Evolutionary conservation across 768 basidiomycete genomes (phyloP).

Genomic region (Leccinum truebloodii): DNA sequence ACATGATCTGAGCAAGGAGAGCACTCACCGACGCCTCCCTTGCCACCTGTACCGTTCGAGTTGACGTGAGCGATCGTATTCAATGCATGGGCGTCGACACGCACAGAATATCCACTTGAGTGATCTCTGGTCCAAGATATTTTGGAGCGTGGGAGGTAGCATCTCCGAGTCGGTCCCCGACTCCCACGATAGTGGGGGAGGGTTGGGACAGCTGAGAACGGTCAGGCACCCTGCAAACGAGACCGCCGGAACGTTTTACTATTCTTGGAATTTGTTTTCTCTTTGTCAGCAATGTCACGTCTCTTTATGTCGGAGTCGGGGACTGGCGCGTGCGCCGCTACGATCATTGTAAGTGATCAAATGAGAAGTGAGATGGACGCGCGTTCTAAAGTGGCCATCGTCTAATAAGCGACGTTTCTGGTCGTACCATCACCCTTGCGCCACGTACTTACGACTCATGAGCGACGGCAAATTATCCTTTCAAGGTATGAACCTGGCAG

Average conservation of each 20-base stretch:
- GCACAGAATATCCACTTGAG: conserved; percentile 98
- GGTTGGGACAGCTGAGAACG: too few relatives aligned
- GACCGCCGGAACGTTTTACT: too few relatives aligned
- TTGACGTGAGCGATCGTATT: conserved; percentile 16
- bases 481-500: conserved; percentile 37
- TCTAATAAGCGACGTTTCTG: conserved; percentile 10
- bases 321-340: too few relatives aligned
- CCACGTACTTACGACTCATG: conserved; percentile 17
- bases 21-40: conserved; percentile 92
- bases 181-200: too few relatives aligned
- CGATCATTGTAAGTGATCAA: conserved; percentile 40
- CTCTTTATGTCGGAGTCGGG: too few relatives aligned
- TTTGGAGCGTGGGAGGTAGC: conserved; percentile 87
- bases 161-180: conserved; percentile 39
- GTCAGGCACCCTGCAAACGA: too few relatives aligned
- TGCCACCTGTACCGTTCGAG: conserved; percentile 68
- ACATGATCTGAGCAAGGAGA: neutral
- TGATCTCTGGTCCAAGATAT: conserved; percentile 88
- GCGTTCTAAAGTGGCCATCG: conserved; percentile 20
- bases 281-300: too few relatives aligned
- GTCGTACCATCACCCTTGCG: conserved; percentile 8
- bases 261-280: too few relatives aligned
- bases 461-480: conserved; percentile 35
- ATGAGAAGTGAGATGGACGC: conserved; percentile 18
- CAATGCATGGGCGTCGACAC: conserved; percentile 42